Conservation (phyloP, 176 grass and related monocot species). For the Lolium multiflorum region DNA sequence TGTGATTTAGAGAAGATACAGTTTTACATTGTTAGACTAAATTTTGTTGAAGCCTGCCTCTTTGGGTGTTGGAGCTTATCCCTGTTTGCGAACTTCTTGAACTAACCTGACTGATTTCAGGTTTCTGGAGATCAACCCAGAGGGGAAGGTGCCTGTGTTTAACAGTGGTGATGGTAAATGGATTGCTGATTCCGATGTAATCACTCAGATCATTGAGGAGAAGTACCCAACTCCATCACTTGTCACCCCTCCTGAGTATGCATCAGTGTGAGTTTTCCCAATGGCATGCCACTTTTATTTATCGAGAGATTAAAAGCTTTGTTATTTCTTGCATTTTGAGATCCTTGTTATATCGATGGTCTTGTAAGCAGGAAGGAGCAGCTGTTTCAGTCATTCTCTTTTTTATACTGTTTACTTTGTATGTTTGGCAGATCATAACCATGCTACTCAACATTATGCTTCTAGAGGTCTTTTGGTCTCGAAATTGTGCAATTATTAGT, state of each 20-base stretch:
- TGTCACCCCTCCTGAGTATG: conserved; percentile 68
- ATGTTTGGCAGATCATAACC: neutral
- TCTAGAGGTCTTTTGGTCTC: neutral
- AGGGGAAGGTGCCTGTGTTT: conserved; percentile 86
- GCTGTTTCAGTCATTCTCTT: no score
- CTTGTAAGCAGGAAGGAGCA: neutral
- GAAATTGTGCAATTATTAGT: neutral
- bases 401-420: neutral
- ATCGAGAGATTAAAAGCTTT: neutral
- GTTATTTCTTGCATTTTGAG: neutral
- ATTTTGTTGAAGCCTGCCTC: neutral
- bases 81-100: neutral
- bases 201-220: conserved; percentile 81
- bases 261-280: conserved; percentile 58
- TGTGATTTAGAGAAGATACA: neutral
- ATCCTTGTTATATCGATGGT: neutral
- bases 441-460: neutral
- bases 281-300: neutral
- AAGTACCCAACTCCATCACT: conserved; percentile 75
- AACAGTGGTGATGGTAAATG: conserved; percentile 72
- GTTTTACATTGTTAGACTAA: neutral
- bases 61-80: neutral
- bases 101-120: conserved; percentile 29
- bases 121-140: conserved; percentile 85
- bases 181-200: conserved; percentile 86